Conservation (phyloP, 805 yeast species). For the Monosporozyma siamensis region DNA sequence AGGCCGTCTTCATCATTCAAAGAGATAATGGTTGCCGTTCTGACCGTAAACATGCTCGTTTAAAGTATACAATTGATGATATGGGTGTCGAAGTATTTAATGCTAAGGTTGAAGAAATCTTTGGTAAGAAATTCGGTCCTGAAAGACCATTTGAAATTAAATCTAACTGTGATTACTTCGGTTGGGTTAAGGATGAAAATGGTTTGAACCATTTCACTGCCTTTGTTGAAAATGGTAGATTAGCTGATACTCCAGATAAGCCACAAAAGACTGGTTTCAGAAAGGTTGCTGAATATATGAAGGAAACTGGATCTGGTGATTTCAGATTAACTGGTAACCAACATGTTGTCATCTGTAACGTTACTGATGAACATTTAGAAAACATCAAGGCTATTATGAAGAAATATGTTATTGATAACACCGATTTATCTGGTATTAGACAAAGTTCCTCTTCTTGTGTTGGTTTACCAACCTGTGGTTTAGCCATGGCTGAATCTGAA, state of each 20-base stretch:
- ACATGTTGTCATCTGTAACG: slow-evolving; percentile 69
- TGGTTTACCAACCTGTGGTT: slow-evolving; percentile 96
- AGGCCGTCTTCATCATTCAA: slow-evolving; percentile 87
- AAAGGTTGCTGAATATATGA: slow-evolving; percentile 64
- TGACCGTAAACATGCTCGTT: slow-evolving; percentile 95
- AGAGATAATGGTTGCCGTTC: slow-evolving; percentile 91
- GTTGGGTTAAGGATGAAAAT: slow-evolving; percentile 83
- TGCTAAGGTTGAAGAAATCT: slow-evolving; percentile 68
- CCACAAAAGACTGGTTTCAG: slow-evolving; percentile 84
- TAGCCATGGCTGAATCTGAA: slow-evolving; percentile 98
- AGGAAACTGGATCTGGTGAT: slow-evolving; percentile 56
- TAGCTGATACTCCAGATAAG: slow-evolving; percentile 81
- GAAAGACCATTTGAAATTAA: slow-evolving; percentile 68
- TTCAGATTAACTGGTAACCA: slow-evolving; percentile 95
- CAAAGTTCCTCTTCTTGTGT: slow-evolving; percentile 94
- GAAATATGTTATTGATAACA: slow-evolving; percentile 73
- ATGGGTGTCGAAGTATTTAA: slow-evolving; percentile 82
- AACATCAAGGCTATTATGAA: slow-evolving; percentile 54
- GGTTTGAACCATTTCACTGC: slow-evolving; percentile 86
- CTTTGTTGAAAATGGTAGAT: slow-evolving; percentile 93
- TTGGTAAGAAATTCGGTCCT: slow-evolving; percentile 67
- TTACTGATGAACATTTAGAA: slow-evolving; percentile 59
- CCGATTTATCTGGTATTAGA: slow-evolving; percentile 74
- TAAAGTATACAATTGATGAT: slow-evolving; percentile 93
- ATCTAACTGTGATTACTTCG: slow-evolving; percentile 84